Evolutionary conservation across 805 yeast species (phyloP).

Genomic region (Yamadazyma takamatsuzukensis): DNA sequence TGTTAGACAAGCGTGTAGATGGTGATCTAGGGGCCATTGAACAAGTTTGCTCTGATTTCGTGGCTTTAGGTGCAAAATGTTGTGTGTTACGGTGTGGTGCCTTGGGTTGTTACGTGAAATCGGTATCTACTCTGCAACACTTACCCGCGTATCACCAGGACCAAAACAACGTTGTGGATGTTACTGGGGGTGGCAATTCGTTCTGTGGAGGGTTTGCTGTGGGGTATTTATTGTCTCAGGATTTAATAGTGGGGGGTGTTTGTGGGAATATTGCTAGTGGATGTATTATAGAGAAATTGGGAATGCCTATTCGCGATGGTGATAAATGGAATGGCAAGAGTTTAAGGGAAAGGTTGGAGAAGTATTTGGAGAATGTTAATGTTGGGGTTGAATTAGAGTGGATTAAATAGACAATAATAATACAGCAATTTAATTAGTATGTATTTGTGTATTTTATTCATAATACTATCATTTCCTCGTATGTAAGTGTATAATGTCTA

Average conservation of each 20-base stretch:
- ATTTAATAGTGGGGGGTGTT: constrained; percentile 49
- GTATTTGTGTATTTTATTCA: not conserved
- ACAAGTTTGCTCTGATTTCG: constrained; percentile 29
- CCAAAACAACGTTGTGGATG: constrained; percentile 34
- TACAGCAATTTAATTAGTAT: not conserved
- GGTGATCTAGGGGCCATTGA: too few relatives aligned
- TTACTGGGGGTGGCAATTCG: constrained; percentile 45
- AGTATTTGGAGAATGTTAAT: constrained; percentile 26
- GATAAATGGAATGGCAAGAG: constrained; percentile 59
- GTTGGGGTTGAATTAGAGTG: not conserved
- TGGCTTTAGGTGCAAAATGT: constrained; percentile 22
- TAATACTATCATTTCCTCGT: too few relatives aligned
- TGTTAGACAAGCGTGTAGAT: constrained; percentile 41
- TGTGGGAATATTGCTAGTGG: constrained; percentile 81
- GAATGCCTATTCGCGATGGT: constrained; percentile 49
- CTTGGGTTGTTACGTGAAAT: constrained; percentile 56
- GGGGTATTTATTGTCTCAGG: constrained; percentile 52
- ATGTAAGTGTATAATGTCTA: not conserved
- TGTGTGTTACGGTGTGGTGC: constrained; percentile 75
- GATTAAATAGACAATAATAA: constrained; percentile 3
- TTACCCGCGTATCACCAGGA: constrained; percentile 71
- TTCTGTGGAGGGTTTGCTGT: constrained; percentile 46
- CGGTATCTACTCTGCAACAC: constrained; percentile 33
- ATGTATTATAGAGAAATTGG: constrained; percentile 74
- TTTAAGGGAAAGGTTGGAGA: constrained; percentile 40